These are phyloP conservation scores for Aspergillus sp. DNA, from an alignment of 2,329 filamentous ascomycete species.

Conservation along the genomic window DNA sequence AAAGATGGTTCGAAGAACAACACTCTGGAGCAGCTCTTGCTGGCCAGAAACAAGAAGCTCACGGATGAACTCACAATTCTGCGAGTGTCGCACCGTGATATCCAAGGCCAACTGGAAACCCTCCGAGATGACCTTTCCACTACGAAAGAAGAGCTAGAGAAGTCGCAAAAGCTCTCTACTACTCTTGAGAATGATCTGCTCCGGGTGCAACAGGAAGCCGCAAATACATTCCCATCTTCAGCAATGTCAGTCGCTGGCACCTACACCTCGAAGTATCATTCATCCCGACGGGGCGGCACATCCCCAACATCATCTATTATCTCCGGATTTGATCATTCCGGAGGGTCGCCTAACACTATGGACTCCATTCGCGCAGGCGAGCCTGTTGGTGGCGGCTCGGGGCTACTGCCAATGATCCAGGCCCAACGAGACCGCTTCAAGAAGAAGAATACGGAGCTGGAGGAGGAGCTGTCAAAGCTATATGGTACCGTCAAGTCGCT, in stretches of 20 bases:
- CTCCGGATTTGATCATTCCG: conserved; percentile 82
- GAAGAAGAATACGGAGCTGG: conserved; percentile 87
- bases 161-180: conserved; percentile 76
- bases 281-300: conserved; percentile 66
- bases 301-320: conserved; percentile 98
- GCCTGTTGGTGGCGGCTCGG: conserved; percentile 71
- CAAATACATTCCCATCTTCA: conserved; percentile 76
- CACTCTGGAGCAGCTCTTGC: conserved; percentile 82
- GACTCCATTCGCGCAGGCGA: conserved; percentile 64
- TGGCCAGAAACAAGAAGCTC: conserved; percentile 94
- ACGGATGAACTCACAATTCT: conserved; percentile 90
- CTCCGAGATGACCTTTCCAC: conserved; percentile 80
- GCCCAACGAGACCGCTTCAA: conserved; percentile 98
- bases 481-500: conserved; percentile 81
- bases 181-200: conserved; percentile 91
- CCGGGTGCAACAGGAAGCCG: conserved; percentile 79
- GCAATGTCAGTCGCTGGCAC: conserved; percentile 92
- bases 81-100: conserved; percentile 88
- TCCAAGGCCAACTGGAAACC: conserved; percentile 74
- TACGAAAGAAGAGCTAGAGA: conserved; percentile 83
- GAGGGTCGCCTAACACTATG: conserved; percentile 49
- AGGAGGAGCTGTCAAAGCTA: conserved; percentile 81
- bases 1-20: conserved; percentile 59
- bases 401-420: conserved; percentile 96
- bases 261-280: conserved; percentile 75